Percentiles rank a stretch among this genome's conserved stretches.
These are phyloP conservation scores for Lecanoromycetidae sp. DNA, from an alignment of 2,329 filamentous ascomycete species.

Conservation along the genomic window DNA sequence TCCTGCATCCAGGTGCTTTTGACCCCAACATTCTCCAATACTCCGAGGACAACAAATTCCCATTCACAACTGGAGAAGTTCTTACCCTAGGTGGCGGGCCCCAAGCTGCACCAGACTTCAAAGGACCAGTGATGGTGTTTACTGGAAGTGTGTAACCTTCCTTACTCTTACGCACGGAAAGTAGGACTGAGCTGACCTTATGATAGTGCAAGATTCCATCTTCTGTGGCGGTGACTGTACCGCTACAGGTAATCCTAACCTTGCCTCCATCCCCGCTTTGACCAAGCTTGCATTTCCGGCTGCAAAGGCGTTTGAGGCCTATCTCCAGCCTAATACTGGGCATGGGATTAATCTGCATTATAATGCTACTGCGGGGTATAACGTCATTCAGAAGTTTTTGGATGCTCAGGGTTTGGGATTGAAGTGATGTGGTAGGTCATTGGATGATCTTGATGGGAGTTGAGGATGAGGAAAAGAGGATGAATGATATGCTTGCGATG, in stretches of 20 bases:
- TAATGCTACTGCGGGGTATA: constrained; percentile 30
- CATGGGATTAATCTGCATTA: constrained; percentile 41
- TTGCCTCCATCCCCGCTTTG: constrained; percentile 32
- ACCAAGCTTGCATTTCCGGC: constrained; percentile 30
- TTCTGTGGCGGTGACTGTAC: constrained; percentile 53
- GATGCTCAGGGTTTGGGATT: constrained; percentile 3
- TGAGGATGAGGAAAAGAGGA: neutral
- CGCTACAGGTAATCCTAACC: constrained; percentile 28
- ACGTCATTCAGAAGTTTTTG: constrained; percentile 28
- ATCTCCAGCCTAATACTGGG: constrained; percentile 41
- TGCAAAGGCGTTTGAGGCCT: constrained; percentile 39
- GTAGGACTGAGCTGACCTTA: too few relatives aligned
- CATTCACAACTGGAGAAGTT: constrained; percentile 47
- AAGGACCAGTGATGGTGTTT: constrained; percentile 46
- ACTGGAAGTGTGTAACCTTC: constrained; percentile 32
- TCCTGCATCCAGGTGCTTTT: constrained; percentile 43
- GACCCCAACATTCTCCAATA: constrained; percentile 41
- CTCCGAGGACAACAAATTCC: constrained; percentile 40
- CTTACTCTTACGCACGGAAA: too few relatives aligned
- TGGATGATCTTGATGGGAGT: neutral
- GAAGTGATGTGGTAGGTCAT: neutral
- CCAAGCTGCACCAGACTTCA: constrained; percentile 27
- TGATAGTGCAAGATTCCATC: constrained; percentile 33
- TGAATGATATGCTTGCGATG: too few relatives aligned
- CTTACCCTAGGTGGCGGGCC: constrained; percentile 40